Evolutionary conservation across 495 filamentous ascomycete genomes (phyloP), one percentile per base, ranked within the genome.

Genomic region (Neurospora sp.): DNA sequence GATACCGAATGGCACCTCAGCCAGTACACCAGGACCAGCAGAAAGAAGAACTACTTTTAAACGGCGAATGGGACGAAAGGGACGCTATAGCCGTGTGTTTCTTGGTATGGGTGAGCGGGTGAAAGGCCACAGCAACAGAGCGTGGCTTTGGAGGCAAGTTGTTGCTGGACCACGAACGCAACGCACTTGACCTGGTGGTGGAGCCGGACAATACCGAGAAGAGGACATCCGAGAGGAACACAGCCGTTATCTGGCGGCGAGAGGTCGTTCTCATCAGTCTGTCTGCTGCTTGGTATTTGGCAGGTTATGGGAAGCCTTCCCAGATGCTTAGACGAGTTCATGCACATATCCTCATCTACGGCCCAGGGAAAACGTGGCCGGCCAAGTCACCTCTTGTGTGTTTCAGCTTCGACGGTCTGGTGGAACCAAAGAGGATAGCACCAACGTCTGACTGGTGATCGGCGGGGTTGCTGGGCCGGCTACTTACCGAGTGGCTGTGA

Each of bases 201-300:
- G 88, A 90, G 78, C 96, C 93, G 48, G 96, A 97, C 80, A 90
- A 90, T 78, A 93, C 89, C 18, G 83, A 81, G 53, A 88, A 86
- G 74, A 85, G 82, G 72, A 88, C 85, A 68, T 83, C 85, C 41
- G 94, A 91, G 27, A 88, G 94, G 39, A 90, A 90, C 75, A 93
- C 96, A 61, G 96, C 97, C 94, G 4, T 85, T 99, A 8, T 96
- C 93, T 7, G 96, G 96, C 53, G 96, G 96, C 44, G 95, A 98
- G 81, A 98, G 97, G 79, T 97, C 94, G 0, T 98, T 98, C 83
- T 96, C 94, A 1, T 94, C 94, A 18, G 94, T 98, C 72, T 98
- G 96, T 80, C 85, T 99, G 70, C 83, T 99, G 48, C 85, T 98
- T 31, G 87, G 93, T 20, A 89, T 97, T 27, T 97, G 96, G 96